Conservation (phyloP, 495 filamentous ascomycete species). For the Aspergillus taichungensis region DNA sequence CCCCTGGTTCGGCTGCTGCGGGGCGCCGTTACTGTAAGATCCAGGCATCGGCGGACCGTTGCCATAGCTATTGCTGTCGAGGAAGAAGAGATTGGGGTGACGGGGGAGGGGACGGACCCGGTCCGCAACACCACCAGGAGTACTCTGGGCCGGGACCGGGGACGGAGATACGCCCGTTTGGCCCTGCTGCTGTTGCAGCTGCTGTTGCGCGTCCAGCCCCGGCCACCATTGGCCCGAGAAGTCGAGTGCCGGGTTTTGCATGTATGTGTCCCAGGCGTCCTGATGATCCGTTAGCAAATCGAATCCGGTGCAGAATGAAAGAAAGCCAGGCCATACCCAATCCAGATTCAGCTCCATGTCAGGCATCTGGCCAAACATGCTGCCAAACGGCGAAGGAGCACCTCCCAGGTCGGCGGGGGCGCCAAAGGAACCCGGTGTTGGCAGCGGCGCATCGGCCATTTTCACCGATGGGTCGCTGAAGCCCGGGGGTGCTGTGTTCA, state of each 20-base stretch:
- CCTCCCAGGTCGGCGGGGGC: slow-evolving; percentile 28
- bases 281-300: slow-evolving; percentile 17
- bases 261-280: slow-evolving; percentile 50
- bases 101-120: slow-evolving; percentile 9
- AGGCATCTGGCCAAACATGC: slow-evolving; percentile 49
- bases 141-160: slow-evolving; percentile 8
- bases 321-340: slow-evolving; percentile 53
- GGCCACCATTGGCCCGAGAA: slow-evolving; percentile 40
- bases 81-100: slow-evolving; percentile 8
- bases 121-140: slow-evolving; percentile 1
- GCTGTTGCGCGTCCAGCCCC: slow-evolving; percentile 27
- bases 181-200: slow-evolving; percentile 3
- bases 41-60: not conserved
- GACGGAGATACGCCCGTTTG: slow-evolving; percentile 9
- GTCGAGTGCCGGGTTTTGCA: slow-evolving; percentile 43
- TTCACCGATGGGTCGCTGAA: slow-evolving; percentile 27
- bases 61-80: no score
- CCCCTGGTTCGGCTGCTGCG: not conserved
- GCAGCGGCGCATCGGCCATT: slow-evolving; percentile 23
- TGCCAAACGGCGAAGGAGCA: slow-evolving; percentile 43
- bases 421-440: slow-evolving; percentile 25
- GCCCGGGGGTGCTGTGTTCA: slow-evolving; percentile 31
- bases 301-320: not conserved
- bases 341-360: slow-evolving; percentile 63
- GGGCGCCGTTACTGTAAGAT: slow-evolving; percentile 3